These are phyloP conservation scores for Zalaria sp. DNA, from an alignment of 2,329 filamentous ascomycete genomes.

Conservation along the genomic window DNA sequence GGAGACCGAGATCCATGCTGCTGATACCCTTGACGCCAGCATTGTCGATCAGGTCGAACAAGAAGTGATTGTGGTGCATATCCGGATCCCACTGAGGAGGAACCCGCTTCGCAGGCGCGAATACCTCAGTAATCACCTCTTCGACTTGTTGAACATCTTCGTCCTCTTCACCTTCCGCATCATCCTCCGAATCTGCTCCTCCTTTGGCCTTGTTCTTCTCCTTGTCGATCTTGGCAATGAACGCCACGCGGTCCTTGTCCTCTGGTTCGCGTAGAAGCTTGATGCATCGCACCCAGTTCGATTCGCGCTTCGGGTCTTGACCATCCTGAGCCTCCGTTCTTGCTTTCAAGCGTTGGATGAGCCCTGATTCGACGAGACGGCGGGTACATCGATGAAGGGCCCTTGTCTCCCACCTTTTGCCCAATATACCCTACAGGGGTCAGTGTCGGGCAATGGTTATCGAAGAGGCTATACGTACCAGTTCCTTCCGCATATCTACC, in stretches of 20 bases:
- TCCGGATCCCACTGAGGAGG: constrained; percentile 43
- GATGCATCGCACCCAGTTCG: constrained; percentile 20
- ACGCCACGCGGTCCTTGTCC: constrained; percentile 13
- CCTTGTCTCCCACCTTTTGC: constrained; percentile 22
- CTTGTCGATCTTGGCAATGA: constrained; percentile 4
- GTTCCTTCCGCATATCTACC: constrained; percentile 34
- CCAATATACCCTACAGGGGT: constrained; percentile 10
- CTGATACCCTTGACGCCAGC: constrained; percentile 36
- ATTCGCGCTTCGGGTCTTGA: neutral
- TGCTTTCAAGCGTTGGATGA: constrained; percentile 24
- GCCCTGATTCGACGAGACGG: constrained; percentile 24
- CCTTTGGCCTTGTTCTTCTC: neutral
- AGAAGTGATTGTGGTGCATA: constrained; percentile 34
- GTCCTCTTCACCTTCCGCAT: constrained; percentile 5
- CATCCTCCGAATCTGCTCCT: constrained; percentile 7
- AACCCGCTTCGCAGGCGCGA: constrained; percentile 13
- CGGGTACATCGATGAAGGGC: constrained; percentile 23
- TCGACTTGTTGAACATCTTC: constrained; percentile 13
- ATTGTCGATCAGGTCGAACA: constrained; percentile 34
- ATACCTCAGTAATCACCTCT: constrained; percentile 9
- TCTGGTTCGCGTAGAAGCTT: constrained; percentile 25
- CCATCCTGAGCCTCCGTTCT: constrained; percentile 4
- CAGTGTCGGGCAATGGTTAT: constrained; percentile 7
- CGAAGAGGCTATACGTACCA: constrained; percentile 17
- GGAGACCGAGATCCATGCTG: constrained; percentile 24